Base-by-base conservation (phyloP, 371 early-diverging fungal species). In the Smittium mucronatum region DNA sequence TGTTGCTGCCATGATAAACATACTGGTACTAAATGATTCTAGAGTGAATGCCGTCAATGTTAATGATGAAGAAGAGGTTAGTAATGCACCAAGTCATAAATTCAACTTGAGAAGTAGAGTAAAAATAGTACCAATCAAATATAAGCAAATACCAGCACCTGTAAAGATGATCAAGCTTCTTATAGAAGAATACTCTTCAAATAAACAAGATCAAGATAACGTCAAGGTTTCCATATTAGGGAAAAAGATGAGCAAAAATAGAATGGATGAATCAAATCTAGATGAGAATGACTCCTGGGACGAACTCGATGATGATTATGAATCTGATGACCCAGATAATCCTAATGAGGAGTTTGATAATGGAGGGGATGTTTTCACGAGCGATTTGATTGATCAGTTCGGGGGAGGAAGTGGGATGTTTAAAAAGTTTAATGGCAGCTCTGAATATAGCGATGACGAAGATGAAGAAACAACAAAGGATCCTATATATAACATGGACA, bases 161-260 rank as follows among this genome's bases (percentile, higher is more conserved):
- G 86, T 83, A 66, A 94, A 93, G 80, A 91, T 92, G 16, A 74
- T 94, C 64, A 90, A 88, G 73, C 81, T 95, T 1, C 80, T 95
- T 11, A 72, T 92, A 88, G 64, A 84, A 86, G 16, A 86, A 82
- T 61, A 61, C 26, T n/a, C n/a, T 61, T 11, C 11, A 5, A 47
- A 47, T 47, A n/a, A n/a, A n/a, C 47, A 47, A 47, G 47, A 47
- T 21, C 11, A 21, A 47, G 47, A 47, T 47, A 21, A 47, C 11
- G 47, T 5, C 21, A 47, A 47, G 47, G 47, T 21, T 11, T 11
- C 21, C 21, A 21, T 5, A 47, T 47, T 47, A 47, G 21, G 21
- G 5, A 47, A 21, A 47, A 47, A 47, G 21, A 47, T 47, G 21
- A 47, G 47, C 47, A 47, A 47, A 47, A 47, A 21, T 47, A 47